phyloP scores from a whole-genome alignment of 2,329 filamentous ascomycete genomes.

The Mycosphaerella sp. region DNA sequence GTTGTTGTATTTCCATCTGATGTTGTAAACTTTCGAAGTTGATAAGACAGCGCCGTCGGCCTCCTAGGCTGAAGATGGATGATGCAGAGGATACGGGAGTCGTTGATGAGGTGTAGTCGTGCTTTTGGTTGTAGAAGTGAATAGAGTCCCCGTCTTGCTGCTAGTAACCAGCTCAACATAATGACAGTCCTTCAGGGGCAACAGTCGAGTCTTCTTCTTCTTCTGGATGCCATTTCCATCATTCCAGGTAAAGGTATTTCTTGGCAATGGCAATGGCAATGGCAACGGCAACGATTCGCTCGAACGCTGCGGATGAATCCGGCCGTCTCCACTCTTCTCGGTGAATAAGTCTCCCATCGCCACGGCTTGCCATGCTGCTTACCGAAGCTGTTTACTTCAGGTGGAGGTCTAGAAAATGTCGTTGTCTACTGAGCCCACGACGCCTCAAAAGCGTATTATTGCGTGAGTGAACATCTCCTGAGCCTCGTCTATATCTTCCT shows the following conservation, averaged over 20 bases:
- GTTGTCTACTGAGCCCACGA: neutral
- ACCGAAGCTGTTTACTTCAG: neutral
- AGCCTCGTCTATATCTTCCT: neutral
- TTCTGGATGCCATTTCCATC: too few species aligned
- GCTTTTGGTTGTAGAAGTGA: slow-evolving; percentile 5
- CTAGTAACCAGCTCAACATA: neutral
- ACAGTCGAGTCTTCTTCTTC: too few species aligned
- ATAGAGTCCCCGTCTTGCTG: too few species aligned
- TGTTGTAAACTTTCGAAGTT: neutral
- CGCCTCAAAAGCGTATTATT: slow-evolving; percentile 14
- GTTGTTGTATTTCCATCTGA: neutral
- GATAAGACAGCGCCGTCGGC: neutral
- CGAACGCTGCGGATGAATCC: too few species aligned
- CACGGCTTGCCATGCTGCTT: neutral
- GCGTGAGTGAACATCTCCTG: slow-evolving; percentile 9
- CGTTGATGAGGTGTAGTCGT: slow-evolving; percentile 1
- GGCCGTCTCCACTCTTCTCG: too few species aligned
- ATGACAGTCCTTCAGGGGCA: too few species aligned
- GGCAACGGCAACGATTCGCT: too few species aligned
- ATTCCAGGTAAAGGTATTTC: too few species aligned
- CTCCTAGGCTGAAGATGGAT: slow-evolving; percentile 11
- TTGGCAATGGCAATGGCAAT: too few species aligned
- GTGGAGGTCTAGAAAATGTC: neutral
- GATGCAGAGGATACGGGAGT: slow-evolving; percentile 7
- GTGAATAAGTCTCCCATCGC: too few species aligned